A percentile compares a stretch with the other conserved stretches of the same genome.
phyloP scores from a whole-genome alignment of 2,329 filamentous ascomycete species.

The Alternaria infectoria region DNA sequence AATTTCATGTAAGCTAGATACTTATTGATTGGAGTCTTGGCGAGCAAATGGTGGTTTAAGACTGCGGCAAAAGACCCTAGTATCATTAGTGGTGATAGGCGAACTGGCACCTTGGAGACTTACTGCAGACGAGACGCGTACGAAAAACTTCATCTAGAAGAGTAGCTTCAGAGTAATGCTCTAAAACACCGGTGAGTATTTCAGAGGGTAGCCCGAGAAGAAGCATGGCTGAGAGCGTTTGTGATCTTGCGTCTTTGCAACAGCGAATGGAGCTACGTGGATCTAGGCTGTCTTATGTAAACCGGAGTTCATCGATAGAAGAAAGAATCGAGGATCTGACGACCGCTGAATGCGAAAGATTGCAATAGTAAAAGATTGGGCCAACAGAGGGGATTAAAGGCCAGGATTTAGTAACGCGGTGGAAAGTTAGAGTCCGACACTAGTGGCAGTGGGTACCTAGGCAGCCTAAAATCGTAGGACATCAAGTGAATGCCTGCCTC shows the following conservation, averaged over 20 bases:
- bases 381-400: not conserved
- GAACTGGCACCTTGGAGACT: not conserved
- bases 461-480: not conserved
- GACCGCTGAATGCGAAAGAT: not conserved
- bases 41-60: not conserved
- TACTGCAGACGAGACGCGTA: not conserved
- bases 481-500: not conserved
- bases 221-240: not conserved
- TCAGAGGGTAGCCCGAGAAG: not conserved
- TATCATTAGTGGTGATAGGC: not conserved
- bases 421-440: not conserved
- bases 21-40: not conserved
- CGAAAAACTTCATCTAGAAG: not conserved
- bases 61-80: not conserved
- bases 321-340: not conserved
- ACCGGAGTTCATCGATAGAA: not conserved
- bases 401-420: not conserved
- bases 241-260: not conserved
- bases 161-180: not conserved
- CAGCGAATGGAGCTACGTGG: not conserved
- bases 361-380: not conserved
- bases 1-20: not conserved
- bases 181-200: not conserved
- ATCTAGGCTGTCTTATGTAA: not conserved
- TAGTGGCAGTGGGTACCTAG: not conserved